Percentiles rank a stretch among this genome's conserved stretches.
Conservation (phyloP, 495 filamentous ascomycete genomes). For the Tirmania nivea region DNA sequence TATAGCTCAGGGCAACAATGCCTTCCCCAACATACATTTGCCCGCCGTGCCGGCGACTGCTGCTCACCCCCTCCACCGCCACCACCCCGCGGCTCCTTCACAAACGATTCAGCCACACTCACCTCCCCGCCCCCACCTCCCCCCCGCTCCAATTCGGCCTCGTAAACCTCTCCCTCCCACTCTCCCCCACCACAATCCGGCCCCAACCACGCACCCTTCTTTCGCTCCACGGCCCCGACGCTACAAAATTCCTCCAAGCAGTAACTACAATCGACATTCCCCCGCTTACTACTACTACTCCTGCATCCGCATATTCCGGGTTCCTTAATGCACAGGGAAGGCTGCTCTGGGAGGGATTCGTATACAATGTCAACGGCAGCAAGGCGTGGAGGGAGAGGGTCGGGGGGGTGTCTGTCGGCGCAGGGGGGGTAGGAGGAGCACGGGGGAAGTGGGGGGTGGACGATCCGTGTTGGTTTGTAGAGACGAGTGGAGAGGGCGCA, state of each 20-base stretch:
- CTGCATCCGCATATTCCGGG: constrained; percentile 43
- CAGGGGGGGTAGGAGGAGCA: constrained; percentile 1
- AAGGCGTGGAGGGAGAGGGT: constrained; percentile 44
- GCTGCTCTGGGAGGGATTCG: constrained; percentile 69
- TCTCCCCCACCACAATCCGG: not conserved
- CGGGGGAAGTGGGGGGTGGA: not conserved
- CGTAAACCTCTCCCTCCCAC: too few species aligned
- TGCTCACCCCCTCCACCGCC: too few species aligned
- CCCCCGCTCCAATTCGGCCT: too few species aligned
- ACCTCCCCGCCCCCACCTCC: too few species aligned
- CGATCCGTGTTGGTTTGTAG: too few species aligned
- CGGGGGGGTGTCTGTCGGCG: constrained; percentile 1
- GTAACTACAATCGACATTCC: constrained; percentile 56
- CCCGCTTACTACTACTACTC: constrained; percentile 15
- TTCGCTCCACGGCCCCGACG: constrained; percentile 53
- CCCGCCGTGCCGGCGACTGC: too few species aligned
- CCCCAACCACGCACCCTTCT: constrained; percentile 44
- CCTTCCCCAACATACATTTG: too few species aligned
- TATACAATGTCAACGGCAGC: constrained; percentile 71
- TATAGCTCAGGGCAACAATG: too few species aligned
- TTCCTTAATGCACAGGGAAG: constrained; percentile 75
- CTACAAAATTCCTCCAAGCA: constrained; percentile 68
- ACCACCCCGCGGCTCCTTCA: too few species aligned
- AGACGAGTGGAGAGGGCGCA: too few species aligned
- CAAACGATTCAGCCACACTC: too few species aligned